A percentile compares a stretch with the other conserved stretches of the same genome.
These are phyloP conservation scores for Alternaria incomplexa DNA, from an alignment of 2,329 filamentous ascomycete species.

Conservation along the genomic window DNA sequence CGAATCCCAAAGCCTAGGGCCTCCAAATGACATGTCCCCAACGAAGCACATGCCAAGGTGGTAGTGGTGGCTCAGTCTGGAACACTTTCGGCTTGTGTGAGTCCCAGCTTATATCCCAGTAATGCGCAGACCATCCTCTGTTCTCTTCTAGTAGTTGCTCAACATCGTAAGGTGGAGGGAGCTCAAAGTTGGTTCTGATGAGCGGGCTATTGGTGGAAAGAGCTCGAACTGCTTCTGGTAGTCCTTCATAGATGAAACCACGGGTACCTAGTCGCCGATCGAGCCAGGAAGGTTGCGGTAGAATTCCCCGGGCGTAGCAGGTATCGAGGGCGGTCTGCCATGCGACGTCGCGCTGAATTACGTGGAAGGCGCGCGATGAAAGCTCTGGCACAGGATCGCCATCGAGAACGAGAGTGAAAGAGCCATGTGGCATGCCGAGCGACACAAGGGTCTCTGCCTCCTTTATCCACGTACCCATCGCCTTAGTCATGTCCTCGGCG, in stretches of 20 bases:
- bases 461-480: not conserved
- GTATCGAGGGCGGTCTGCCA: not conserved
- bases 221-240: not conserved
- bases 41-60: not conserved
- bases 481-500: not conserved
- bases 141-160: not conserved
- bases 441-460: rapidly evolving
- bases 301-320: not conserved
- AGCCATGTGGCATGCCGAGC: not conserved
- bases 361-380: not conserved
- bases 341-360: not conserved
- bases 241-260: not conserved
- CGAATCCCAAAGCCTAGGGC: too few species aligned
- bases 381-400: not conserved
- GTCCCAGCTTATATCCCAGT: not conserved
- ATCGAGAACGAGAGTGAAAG: not conserved
- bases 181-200: not conserved
- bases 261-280: not conserved
- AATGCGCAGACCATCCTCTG: not conserved
- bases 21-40: not conserved
- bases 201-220: not conserved
- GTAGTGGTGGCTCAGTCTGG: not conserved
- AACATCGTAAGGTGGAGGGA: not conserved
- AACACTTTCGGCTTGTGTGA: not conserved
- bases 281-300: not conserved